These are phyloP conservation scores for Mercurialis annua DNA, from an alignment of 345 rosid genomes.

Conservation along the genomic window DNA sequence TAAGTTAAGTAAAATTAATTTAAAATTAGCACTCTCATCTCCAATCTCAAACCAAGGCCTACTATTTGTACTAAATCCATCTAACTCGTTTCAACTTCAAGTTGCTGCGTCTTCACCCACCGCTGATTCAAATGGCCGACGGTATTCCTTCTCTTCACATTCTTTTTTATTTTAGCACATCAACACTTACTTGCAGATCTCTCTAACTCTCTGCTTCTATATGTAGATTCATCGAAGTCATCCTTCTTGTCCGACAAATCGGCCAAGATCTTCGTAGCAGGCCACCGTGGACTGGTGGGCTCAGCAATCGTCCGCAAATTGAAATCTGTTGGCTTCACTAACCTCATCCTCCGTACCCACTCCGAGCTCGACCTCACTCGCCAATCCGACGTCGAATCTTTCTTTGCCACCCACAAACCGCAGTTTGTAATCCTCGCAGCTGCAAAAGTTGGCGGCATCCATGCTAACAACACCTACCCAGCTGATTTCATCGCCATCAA, in stretches of 20 bases:
- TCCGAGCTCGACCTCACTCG: constrained; percentile 81
- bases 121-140: constrained; percentile 7
- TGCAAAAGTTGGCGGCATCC: constrained; percentile 96
- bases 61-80: too few species aligned
- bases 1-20: too few species aligned
- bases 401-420: constrained; percentile 68
- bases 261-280: constrained; percentile 88
- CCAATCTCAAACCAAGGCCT: too few species aligned
- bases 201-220: background rate
- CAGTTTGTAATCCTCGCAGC: constrained; percentile 74
- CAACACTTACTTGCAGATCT: background rate
- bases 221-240: constrained; percentile 9
- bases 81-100: too few species aligned
- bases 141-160: constrained; percentile 12
- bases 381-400: constrained; percentile 71
- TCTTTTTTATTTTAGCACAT: background rate
- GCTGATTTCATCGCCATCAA: constrained; percentile 90
- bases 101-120: background rate
- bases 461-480: constrained; percentile 92
- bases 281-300: constrained; percentile 91
- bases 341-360: constrained; percentile 67
- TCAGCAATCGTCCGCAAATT: constrained; percentile 85
- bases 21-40: too few species aligned
- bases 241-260: constrained; percentile 61
- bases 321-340: constrained; percentile 49